Conservation (phyloP, 768 basidiomycete genomes). For the Zangia roseola region DNA sequence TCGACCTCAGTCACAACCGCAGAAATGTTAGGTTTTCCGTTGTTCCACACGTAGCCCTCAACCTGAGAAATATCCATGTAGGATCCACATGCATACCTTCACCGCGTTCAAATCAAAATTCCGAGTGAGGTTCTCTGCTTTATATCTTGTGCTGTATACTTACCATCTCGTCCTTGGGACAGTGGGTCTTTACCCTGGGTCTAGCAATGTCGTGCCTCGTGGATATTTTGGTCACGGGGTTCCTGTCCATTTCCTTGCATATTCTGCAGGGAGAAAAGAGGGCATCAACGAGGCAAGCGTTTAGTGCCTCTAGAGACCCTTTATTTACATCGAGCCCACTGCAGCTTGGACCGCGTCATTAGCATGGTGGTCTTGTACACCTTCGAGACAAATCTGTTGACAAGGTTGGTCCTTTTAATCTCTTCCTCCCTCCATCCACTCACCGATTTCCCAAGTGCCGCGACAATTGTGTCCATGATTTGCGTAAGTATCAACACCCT, state of each 20-base stretch:
- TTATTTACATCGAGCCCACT: background rate
- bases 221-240: constrained; percentile 48
- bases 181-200: constrained; percentile 55
- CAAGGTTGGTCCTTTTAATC: constrained; percentile 33
- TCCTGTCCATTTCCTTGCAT: constrained; percentile 43
- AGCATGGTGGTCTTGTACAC: constrained; percentile 50
- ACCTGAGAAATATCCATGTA: background rate
- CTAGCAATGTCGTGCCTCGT: constrained; percentile 48
- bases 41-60: background rate
- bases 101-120: constrained; percentile 24
- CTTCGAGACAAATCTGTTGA: constrained; percentile 52
- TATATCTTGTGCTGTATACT: background rate
- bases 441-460: constrained; percentile 28
- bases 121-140: constrained; percentile 7
- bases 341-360: constrained; percentile 47
- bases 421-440: background rate
- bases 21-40: constrained; percentile 26
- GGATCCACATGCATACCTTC: constrained; percentile 29
- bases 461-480: constrained; percentile 41
- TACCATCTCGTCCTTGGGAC: background rate
- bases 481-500: constrained; percentile 34
- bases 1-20: constrained; percentile 24
- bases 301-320: background rate
- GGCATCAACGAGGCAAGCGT: constrained; percentile 36
- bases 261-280: constrained; percentile 40